Evolutionary conservation across 2,329 filamentous ascomycete species (phyloP), one percentile per base, ranked within the genome.

Genomic region (Penicillium janthinellum): DNA sequence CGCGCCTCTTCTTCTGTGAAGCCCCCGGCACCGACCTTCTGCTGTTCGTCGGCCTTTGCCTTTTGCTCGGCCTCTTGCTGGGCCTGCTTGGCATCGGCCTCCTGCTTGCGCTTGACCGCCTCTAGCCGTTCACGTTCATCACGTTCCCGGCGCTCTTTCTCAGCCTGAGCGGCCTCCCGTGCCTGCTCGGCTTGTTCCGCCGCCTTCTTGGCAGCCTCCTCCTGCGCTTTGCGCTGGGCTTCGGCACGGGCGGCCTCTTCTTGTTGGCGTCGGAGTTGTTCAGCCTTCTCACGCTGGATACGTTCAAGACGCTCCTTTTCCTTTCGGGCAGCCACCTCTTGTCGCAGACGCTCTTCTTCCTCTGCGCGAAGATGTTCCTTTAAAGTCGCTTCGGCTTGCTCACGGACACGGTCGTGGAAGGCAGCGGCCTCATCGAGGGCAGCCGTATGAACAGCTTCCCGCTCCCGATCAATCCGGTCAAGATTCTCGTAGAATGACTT

Each of bases 391-490:
- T 85, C 81, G 3, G 85, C 85, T 52, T 82, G 79, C 54, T 80
- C 76, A 48, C 81, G 82, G 11, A 94, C 83, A 31, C 84, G 82
- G 39, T 90, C 84, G 72, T 92, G 90, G 69, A 89, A 84, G 14
- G 81, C 81, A 51, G 86, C 85, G 4, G 88, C 88, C 49, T 84
- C 83, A 48, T 84, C 84, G 15, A 94, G 82, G 14, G 89, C 88
- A 66, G 87, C 84, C 59, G 83, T 82, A 70, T 91, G 88, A 57
- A 80, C 81, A 52, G 84, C 79, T 70, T 88, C 87, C 37, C 83
- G 84, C 63, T 90, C 87, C 38, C 84, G 82, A 35, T 85, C 82
- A 54, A 86, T 84, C 42, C 80, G 79, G 59, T 92, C 87, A 31
- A 91, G 83, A 25, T 80, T 83, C 22, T 86, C 82, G 44, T 86